Conservation (phyloP, 257 asterid genomes). For the Solanum paucissectum region DNA sequence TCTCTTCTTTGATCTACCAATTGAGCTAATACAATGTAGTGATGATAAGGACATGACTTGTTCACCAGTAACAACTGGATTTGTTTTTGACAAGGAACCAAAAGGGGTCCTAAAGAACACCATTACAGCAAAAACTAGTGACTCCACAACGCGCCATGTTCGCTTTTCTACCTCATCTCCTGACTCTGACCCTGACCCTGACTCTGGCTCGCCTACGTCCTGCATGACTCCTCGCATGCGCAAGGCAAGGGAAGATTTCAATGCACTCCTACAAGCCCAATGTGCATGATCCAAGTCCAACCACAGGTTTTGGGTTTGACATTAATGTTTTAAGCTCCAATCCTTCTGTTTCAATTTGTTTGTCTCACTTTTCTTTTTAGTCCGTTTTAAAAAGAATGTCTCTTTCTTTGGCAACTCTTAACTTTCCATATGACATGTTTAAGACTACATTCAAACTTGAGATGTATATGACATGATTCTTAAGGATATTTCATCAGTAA, state of each 20-base stretch:
- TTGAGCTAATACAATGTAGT: conserved; percentile 55
- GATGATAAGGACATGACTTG: conserved; percentile 28
- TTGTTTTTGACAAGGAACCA: conserved; percentile 50
- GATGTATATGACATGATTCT: neutral
- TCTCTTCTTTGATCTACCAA: conserved; percentile 71
- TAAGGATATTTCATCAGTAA: neutral
- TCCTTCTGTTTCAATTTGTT: neutral
- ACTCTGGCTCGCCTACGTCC: conserved; percentile 26
- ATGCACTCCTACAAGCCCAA: conserved; percentile 62
- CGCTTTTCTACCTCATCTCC: conserved; percentile 53
- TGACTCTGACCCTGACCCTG: conserved; percentile 9
- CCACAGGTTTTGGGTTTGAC: neutral
- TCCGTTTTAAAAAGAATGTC: neutral
- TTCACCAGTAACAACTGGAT: conserved; percentile 55
- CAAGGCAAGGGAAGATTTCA: conserved; percentile 55
- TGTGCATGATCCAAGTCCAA: conserved; percentile 13
- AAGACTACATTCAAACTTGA: neutral
- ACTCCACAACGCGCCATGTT: conserved; percentile 42
- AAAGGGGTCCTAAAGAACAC: conserved; percentile 54
- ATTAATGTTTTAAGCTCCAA: neutral
- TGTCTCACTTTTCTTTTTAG: neutral
- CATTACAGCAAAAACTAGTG: conserved; percentile 14
- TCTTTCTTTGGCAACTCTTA: neutral
- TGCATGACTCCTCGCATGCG: conserved; percentile 39
- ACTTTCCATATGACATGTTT: neutral